Conservation (phyloP, 176 grass and related monocot genomes). For the Ensete ventricosum region DNA sequence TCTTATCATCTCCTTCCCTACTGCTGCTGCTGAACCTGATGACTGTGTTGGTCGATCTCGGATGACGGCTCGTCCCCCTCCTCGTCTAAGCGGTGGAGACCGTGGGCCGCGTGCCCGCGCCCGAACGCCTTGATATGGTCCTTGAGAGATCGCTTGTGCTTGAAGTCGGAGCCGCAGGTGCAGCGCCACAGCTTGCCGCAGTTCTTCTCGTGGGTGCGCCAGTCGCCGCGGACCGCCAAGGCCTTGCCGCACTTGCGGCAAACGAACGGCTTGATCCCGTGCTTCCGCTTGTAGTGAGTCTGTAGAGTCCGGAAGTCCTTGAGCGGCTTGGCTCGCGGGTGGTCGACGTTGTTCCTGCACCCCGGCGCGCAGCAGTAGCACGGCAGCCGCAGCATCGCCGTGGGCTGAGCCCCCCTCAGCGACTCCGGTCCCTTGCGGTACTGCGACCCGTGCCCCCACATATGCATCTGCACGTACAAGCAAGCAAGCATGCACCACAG, state of each 20-base stretch:
- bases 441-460: conserved; percentile 78
- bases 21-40: not conserved
- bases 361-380: conserved; percentile 73
- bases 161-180: conserved; percentile 75
- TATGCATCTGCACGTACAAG: conserved; percentile 44
- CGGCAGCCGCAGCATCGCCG: conserved; percentile 66
- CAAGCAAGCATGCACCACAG: not conserved
- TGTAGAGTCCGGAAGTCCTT: conserved; percentile 79
- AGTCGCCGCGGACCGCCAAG: conserved; percentile 78
- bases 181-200: conserved; percentile 90
- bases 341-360: conserved; percentile 67
- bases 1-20: not conserved
- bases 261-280: conserved; percentile 86
- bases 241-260: conserved; percentile 85
- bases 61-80: conserved; percentile 41
- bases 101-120: conserved; percentile 36
- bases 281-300: conserved; percentile 75
- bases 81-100: conserved; percentile 54
- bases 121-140: conserved; percentile 65
- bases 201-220: conserved; percentile 86
- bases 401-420: conserved; percentile 58
- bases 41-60: conserved; percentile 30
- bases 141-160: conserved; percentile 77
- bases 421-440: conserved; percentile 66
- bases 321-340: conserved; percentile 50